Evolutionary conservation across 2,329 filamentous ascomycete species (phyloP), one percentile per base, ranked within the genome.

Genomic region (Stachybotrys chlorohalonatus): DNA sequence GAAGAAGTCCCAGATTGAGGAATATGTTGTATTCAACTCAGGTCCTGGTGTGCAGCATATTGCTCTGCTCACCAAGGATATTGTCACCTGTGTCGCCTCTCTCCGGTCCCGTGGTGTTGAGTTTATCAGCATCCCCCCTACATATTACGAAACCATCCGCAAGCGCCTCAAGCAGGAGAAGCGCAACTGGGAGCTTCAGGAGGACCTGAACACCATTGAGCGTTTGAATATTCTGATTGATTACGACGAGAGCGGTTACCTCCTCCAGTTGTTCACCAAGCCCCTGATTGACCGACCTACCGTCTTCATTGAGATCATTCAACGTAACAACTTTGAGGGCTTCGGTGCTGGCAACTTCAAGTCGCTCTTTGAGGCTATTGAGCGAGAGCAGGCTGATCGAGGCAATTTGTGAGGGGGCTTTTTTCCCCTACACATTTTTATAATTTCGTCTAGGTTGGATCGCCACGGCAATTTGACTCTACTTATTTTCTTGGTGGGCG

Each of bases 271-370:
- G 15, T 86, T 86, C 67, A 86, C 82, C n/a, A 86, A 86, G 80
- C 89, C 89, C 60, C 67, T 94, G 61, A 86, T 92, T 83, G 89
- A 93, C 69, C 82, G 89, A 11, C 89, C 89, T 30, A 94, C 89
- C 1, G 89, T 93, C 3, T 93, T 94, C 66, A 81, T 93, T 57
- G 89, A 93, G 76, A 91, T 94, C 62, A 93, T 93, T 62, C 87
- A 93, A 73, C 74, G 89, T 55, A 83, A 90, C 61, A 84, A 88
- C 62, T 94, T 93, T 66, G 82, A 84, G 15, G 89, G 89, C 0
- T 93, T 93, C 60, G 89, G 89, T 1, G 89, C 89, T 0, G 89
- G 89, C 0, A 94, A 93, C 67, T 93, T 93, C 73, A 91, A 87
- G 79, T 87, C 83, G 52, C 64, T 93, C 59, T 93, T 93, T 64